Base-by-base conservation (phyloP, 306 rosid species). In the Biancaea sappan region DNA sequence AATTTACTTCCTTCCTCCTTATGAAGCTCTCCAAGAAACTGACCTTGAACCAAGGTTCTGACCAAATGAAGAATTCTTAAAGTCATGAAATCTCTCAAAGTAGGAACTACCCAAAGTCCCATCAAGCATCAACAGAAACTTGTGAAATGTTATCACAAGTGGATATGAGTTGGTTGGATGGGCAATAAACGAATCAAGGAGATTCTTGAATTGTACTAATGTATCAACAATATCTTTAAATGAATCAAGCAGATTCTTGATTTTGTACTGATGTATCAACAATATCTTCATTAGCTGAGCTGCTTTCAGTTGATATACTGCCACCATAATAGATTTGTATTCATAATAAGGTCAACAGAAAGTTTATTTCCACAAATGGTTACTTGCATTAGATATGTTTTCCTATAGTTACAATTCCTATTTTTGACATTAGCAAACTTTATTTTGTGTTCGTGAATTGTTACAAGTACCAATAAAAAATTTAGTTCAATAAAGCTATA, bases 81-180 rank as follows among this genome's bases (percentile, higher is more conserved):
- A 43, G 25, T 62, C 83, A 3, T n/a, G 62, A 57, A 88, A 87
- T 34, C 86, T 84, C 57, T 80, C 81, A 32, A 90, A 77, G 70
- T 80, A 90, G 8, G 96, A 88, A 52, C 84, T 76, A 16, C 83
- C 60, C 77, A 88, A 41, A n/a, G 91, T 80, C 31, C 80, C 72
- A 75, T 91, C 93, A 47, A 91, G 90, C 97, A 91, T 89, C 82
- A 81, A 63, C 79, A 91, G 63, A 74, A 91, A 84, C 74, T 89
- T 87, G 6, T 74, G 79, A 66, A 91, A 91, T 46, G 97, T 84
- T 26, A 89, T 71, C 14, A 87, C 91, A 11, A 91, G 88, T 6
- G 97, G 97, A 59, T 82, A 89, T 1, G 69, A 79, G 4, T 63
- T 18, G 0, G 40, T 7, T 2, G 88, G 80, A 68, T 87, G 40